These are phyloP conservation scores for Penstemon barbatus DNA, from an alignment of 257 asterid species.

Conservation along the genomic window DNA sequence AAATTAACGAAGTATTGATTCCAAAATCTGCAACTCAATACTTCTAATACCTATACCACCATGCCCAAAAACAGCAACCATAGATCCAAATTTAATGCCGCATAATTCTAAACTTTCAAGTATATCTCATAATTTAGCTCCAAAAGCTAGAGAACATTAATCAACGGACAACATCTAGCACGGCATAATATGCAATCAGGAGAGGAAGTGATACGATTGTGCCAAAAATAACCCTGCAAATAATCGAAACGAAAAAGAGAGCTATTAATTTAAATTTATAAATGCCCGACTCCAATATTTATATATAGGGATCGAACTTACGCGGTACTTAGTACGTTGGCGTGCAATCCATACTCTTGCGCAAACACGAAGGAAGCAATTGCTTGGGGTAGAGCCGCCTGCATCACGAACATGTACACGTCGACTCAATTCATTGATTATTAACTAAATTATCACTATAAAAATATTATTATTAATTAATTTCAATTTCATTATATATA, in stretches of 20 bases:
- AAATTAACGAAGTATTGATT: no score
- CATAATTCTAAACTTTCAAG: not conserved
- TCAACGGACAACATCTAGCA: constrained; percentile 36
- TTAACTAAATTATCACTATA: no score
- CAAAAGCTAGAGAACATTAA: no score
- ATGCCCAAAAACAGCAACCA: constrained; percentile 43
- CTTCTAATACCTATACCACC: constrained; percentile 56
- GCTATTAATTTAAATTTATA: no score
- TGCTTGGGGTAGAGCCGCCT: constrained; percentile 63
- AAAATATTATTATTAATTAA: no score
- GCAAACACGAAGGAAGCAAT: constrained; percentile 53
- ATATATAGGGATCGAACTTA: constrained; percentile 36
- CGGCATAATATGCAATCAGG: constrained; percentile 39
- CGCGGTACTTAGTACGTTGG: constrained; percentile 56
- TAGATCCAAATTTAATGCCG: constrained; percentile 1
- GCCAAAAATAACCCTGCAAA: constrained; percentile 62
- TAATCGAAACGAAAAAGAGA: not conserved
- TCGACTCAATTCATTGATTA: no score
- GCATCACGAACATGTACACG: no score
- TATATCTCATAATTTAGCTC: no score
- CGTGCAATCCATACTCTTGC: constrained; percentile 59
- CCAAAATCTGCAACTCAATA: no score
- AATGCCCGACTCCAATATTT: no score
- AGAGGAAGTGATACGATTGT: constrained; percentile 48
- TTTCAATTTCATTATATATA: no score